Conservation (phyloP, 495 filamentous ascomycete genomes). For the Arthonia radiata region DNA sequence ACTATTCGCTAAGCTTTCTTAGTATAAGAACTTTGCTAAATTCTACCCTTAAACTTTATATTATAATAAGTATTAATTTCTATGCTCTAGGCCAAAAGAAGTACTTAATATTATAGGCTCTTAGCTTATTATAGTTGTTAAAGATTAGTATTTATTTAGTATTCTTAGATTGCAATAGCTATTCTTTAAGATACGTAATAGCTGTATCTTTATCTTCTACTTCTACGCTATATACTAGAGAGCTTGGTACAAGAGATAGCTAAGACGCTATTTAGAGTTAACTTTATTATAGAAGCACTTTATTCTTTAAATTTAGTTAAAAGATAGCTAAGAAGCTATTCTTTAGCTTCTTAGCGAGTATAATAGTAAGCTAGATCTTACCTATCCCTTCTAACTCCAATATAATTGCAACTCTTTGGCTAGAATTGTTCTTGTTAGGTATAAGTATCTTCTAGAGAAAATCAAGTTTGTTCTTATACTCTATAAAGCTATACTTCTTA, state of each 20-base stretch:
- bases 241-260: background rate
- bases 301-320: constrained; percentile 6
- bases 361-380: constrained; percentile 3
- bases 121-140: too few relatives aligned
- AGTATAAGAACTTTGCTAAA: too few relatives aligned
- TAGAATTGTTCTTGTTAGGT: constrained; percentile 1
- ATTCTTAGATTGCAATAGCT: too few relatives aligned
- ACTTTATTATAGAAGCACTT: constrained; percentile 1
- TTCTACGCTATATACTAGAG: background rate
- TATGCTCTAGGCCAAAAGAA: too few relatives aligned
- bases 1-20: too few relatives aligned
- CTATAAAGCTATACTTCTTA: constrained; percentile 1
- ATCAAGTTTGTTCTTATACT: constrained; percentile 1
- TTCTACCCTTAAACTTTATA: too few relatives aligned
- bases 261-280: background rate
- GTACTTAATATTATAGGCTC: too few relatives aligned
- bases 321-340: constrained; percentile 6
- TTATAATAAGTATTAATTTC: too few relatives aligned
- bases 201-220: too few relatives aligned
- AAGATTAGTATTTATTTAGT: too few relatives aligned
- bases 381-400: constrained; percentile 4
- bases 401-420: constrained; percentile 1
- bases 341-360: constrained; percentile 3
- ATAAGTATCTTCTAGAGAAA: constrained; percentile 1
- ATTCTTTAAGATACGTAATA: too few relatives aligned